Percentiles rank a stretch among this genome's conserved stretches.
Evolutionary conservation across 169 alveolate genomes (phyloP).

Genomic region (Plasmodium gaboni): DNA sequence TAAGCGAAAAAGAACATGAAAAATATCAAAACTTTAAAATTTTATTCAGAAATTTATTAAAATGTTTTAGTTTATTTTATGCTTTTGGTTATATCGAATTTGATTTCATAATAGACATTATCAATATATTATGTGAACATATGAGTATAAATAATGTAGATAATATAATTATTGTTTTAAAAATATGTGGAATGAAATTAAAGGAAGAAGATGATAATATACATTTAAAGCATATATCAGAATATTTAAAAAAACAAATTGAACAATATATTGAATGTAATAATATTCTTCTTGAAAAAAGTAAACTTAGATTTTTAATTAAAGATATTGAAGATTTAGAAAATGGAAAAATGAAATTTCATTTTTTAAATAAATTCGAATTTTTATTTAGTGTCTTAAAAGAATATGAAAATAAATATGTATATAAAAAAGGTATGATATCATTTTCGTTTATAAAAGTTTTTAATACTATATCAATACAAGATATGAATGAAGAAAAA

Average conservation of each 20-base stretch:
- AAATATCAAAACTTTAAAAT: slow-evolving; percentile 56
- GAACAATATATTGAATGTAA: slow-evolving; percentile 25
- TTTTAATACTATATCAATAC: slow-evolving; percentile 9
- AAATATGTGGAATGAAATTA: slow-evolving; percentile 63
- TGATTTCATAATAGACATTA: slow-evolving; percentile 66
- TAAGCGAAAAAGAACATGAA: slow-evolving; percentile 46
- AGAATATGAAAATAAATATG: slow-evolving; percentile 53
- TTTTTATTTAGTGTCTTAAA: slow-evolving; percentile 52
- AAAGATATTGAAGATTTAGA: slow-evolving; percentile 74
- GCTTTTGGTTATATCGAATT: slow-evolving; percentile 59
- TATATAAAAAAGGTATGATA: slow-evolving; percentile 17
- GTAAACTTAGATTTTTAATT: slow-evolving; percentile 63
- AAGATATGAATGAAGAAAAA: background rate
- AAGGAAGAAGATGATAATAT: slow-evolving; percentile 41
- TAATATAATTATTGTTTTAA: slow-evolving; percentile 66
- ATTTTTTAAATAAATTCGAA: slow-evolving; percentile 66
- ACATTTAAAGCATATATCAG: slow-evolving; percentile 53
- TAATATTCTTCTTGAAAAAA: slow-evolving; percentile 40
- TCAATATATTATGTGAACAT: slow-evolving; percentile 63
- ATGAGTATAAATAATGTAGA: slow-evolving; percentile 73
- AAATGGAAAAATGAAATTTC: slow-evolving; percentile 75
- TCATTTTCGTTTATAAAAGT: slow-evolving; percentile 33
- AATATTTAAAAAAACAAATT: slow-evolving; percentile 59
- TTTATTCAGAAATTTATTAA: slow-evolving; percentile 40
- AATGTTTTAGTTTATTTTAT: slow-evolving; percentile 60